Evolutionary conservation across 1,139 yeast genomes (phyloP).

Genomic region (Yamadazyma kanchanaburiensis): DNA sequence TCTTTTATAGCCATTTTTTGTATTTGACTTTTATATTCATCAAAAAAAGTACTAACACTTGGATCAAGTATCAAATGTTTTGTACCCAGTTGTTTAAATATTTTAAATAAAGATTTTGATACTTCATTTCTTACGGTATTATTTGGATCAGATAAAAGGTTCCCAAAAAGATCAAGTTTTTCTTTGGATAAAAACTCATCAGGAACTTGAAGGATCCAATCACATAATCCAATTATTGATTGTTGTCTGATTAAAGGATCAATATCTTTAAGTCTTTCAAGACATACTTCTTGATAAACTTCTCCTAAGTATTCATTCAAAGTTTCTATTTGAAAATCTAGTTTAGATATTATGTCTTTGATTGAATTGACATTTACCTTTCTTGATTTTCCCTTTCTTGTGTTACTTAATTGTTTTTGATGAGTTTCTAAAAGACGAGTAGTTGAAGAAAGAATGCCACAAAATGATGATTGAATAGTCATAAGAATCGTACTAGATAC

Average conservation of each 20-base stretch:
- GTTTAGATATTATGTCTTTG: slow-evolving; percentile 42
- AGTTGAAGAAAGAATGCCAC: slow-evolving; percentile 47
- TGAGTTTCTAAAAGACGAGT: slow-evolving; percentile 41
- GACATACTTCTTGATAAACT: slow-evolving; percentile 68
- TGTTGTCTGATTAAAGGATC: slow-evolving; percentile 71
- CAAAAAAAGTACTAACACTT: slow-evolving; percentile 69
- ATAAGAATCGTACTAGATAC: slow-evolving; percentile 62
- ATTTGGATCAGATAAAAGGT: slow-evolving; percentile 75
- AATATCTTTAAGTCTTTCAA: slow-evolving; percentile 77
- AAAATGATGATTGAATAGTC: slow-evolving; percentile 56
- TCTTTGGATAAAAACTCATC: slow-evolving; percentile 67
- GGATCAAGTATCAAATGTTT: slow-evolving; percentile 19
- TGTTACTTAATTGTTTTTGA: slow-evolving; percentile 38
- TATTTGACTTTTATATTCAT: slow-evolving; percentile 61
- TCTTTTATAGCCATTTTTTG: slow-evolving; percentile 52
- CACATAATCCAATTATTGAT: slow-evolving; percentile 59
- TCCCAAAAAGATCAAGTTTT: slow-evolving; percentile 75
- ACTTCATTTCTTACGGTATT: slow-evolving; percentile 64
- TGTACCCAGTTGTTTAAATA: slow-evolving; percentile 32
- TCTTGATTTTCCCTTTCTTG: slow-evolving; percentile 24
- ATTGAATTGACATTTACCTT: slow-evolving; percentile 41
- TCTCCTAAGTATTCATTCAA: slow-evolving; percentile 61
- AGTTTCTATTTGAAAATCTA: slow-evolving; percentile 50
- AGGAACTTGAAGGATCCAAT: slow-evolving; percentile 70
- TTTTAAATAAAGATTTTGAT: slow-evolving; percentile 49